Evolutionary conservation across 2,329 filamentous ascomycete species (phyloP), one percentile per base, ranked within the genome.

Genomic region (Botrytis tulipae): DNA sequence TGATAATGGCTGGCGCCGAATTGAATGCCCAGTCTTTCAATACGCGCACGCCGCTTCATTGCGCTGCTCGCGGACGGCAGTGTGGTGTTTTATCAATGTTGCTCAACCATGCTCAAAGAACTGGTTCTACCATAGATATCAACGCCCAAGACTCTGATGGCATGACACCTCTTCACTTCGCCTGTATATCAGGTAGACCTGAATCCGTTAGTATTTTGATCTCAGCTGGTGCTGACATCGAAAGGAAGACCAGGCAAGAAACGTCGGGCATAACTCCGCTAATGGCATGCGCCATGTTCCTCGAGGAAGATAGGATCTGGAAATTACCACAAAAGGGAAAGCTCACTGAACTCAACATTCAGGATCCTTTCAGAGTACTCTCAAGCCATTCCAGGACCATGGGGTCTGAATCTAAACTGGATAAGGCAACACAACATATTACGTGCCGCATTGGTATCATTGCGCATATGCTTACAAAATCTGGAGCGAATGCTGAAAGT

Each of bases 1-100:
- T 77, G 9, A 32, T 76, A 29, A 37, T 66, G n/a, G 70, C 62
- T n/a, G 75, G 75, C 29, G 74, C 66, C 10, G 66, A 76, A 8
- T 32, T 70, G 12, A n/a, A 32, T 48, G 57, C 25, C 10, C 40
- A 59, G 59, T 68, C 76, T 20, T 22, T 65, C 22, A 70, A 76
- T 32, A 65, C 60, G 6, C 71, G 48, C 16, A 75, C 73, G 5
- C 71, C 72, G 16, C 57, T 77, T 48, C 76, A 77, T 48, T 67
- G 73, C 44, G 74, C 76, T 37, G 70, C 75, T 37, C 65, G 73
- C 22, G 70, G 62, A 12, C 42, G 72, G 16, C 57, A 74, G 46
- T 74, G 66, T 59, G 74, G 76, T 44, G 59, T 71, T 48, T 70
- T 86, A 29, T 83, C 84, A 1, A 71, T 77, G 40, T 62, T 78